Evolutionary conservation across 2,329 filamentous ascomycete species (phyloP), one percentile per base, ranked within the genome.

Genomic region (Stachybotrys echinatus): DNA sequence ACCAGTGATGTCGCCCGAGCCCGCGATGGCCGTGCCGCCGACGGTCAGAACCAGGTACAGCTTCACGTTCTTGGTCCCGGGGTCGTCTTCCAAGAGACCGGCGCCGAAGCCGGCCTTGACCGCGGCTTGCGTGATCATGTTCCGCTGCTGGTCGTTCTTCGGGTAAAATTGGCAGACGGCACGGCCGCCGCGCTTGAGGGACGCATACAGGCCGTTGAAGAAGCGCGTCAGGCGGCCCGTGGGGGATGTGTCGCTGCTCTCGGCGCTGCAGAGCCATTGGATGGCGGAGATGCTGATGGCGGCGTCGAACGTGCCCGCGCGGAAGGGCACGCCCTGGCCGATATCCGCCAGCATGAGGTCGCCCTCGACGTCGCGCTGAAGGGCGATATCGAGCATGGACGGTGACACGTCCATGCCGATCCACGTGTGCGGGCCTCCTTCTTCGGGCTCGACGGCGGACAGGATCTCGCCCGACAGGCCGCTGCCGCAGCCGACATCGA

Each of bases 81-180:
- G 89, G 66, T 97, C 92, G 69, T 99, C 94, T 69, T 97, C 92
- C 45, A 99, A 74, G 31, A 99, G 80, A 72, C 94, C 94, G 0
- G 94, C 94, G 45, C 94, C 92, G 62, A 99, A 99, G 0, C 94
- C 94, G 2, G 94, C 94, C 64, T 88, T 91, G 53, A 97, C 87
- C 0, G 94, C 94, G 0, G 94, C 94, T 52, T 82, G 80, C 47
- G 86, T 89, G 58, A 99, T 95, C 92, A 99, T 96, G 62, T 81
- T 84, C 63, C 92, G 83, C 73, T 99, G 94, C 54, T 82, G 77
- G 58, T 95, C 88, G 66, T 99, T 97, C 73, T 96, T 96, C 3
- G 94, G 94, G 67, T 99, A 99, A 69, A 99, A 99, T 64, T 99
- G 94, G 65, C 92, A 96, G 14, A 97, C 92, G 0, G 94, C 94